These are phyloP conservation scores for Pseudovirgaria hyperparasitica DNA, from an alignment of 2,329 filamentous ascomycete species.

Conservation along the genomic window DNA sequence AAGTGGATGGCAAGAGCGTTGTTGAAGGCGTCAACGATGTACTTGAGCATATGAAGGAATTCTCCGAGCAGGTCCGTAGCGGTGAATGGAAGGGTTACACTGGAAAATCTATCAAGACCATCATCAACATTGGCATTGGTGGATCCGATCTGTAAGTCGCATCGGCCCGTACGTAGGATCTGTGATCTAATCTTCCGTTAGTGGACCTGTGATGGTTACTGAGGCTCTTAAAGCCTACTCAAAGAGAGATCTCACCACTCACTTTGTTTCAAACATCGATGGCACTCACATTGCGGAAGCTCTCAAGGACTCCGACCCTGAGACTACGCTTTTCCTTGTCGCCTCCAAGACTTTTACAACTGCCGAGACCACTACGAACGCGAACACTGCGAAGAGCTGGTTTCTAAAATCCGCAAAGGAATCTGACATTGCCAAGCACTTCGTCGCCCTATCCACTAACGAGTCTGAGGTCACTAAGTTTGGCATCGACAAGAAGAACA, in stretches of 20 bases:
- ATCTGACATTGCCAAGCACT: constrained; percentile 82
- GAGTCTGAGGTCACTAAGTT: constrained; percentile 93
- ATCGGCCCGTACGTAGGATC: background rate
- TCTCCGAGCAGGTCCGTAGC: constrained; percentile 86
- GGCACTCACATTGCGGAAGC: constrained; percentile 96
- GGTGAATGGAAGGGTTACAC: constrained; percentile 96
- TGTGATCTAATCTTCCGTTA: constrained; percentile 28
- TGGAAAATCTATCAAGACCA: constrained; percentile 92
- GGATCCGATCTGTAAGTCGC: constrained; percentile 84
- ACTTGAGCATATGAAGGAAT: constrained; percentile 95
- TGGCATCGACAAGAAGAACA: constrained; percentile 96
- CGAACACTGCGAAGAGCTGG: constrained; percentile 93
- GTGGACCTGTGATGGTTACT: constrained; percentile 96
- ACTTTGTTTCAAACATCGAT: constrained; percentile 99
- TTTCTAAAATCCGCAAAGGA: constrained; percentile 76
- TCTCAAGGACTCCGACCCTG: constrained; percentile 74
- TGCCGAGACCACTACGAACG: constrained; percentile 92
- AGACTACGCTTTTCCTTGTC: constrained; percentile 97
- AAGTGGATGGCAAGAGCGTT: constrained; percentile 86
- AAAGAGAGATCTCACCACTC: constrained; percentile 70
- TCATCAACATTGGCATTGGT: constrained; percentile 96
- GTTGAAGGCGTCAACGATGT: constrained; percentile 87
- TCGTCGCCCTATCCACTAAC: constrained; percentile 95
- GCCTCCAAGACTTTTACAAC: constrained; percentile 99
- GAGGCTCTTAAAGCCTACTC: constrained; percentile 95